A percentile compares a stretch with the other conserved stretches of the same genome.
phyloP scores from a whole-genome alignment of 129 eudicot species.

The Lactuca sativa region DNA sequence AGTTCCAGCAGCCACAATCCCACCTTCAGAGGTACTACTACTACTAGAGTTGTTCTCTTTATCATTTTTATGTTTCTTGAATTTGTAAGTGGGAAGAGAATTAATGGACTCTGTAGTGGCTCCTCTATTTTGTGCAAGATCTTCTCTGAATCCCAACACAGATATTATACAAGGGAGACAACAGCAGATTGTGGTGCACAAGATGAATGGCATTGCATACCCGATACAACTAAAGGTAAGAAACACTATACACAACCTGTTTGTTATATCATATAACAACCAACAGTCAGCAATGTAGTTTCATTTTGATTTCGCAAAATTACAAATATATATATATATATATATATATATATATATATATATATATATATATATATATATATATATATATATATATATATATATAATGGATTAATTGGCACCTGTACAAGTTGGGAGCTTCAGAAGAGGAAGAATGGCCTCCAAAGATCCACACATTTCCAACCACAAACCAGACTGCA shows the following conservation, averaged over 20 bases:
- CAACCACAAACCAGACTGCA: conserved; percentile 98
- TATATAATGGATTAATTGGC: neutral
- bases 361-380: no score
- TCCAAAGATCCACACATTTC: conserved; percentile 97
- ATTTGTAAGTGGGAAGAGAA: conserved; percentile 80
- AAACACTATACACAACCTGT: conserved; percentile 96
- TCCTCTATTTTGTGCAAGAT: conserved; percentile 79
- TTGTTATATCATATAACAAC: neutral
- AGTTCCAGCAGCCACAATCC: conserved; percentile 92
- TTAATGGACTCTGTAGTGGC: conserved; percentile 92
- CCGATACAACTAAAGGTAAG: conserved; percentile 94
- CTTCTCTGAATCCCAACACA: conserved; percentile 88
- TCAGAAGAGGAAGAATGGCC: conserved; percentile 82
- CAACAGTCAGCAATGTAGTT: neutral
- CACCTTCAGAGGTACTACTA: conserved; percentile 61
- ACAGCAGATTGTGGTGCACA: conserved; percentile 97
- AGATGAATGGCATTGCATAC: conserved; percentile 94
- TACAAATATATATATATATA: no score
- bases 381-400: no score
- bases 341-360: no score
- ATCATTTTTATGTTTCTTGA: conserved; percentile 64
- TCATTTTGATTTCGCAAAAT: no score
- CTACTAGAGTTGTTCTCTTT: conserved; percentile 45
- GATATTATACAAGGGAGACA: conserved; percentile 97
- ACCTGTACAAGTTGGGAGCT: conserved; percentile 97